Conservation (phyloP, 225 moss, liverwort and hornwort species). For the Pseudisothecium myosuroides region DNA sequence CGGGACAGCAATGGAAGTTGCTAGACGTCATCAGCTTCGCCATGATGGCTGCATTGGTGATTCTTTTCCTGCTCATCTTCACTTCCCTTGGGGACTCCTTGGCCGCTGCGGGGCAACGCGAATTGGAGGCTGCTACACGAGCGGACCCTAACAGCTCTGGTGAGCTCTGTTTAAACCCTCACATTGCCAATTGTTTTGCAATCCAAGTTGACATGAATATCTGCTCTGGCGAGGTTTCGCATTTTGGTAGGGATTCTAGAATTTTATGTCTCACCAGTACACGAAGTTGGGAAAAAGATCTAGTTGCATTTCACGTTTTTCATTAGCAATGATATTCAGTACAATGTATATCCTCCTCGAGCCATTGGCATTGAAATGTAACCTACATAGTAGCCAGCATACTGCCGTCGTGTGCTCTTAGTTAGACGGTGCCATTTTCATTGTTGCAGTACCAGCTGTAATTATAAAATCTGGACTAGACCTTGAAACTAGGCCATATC, state of each 20-base stretch:
- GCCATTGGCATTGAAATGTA: not conserved
- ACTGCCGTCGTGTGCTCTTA: not conserved
- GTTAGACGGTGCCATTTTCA: not conserved
- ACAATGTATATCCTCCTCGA: not conserved
- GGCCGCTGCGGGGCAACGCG: conserved; percentile 27
- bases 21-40: conserved; percentile 19
- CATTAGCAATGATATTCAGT: not conserved
- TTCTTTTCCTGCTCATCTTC: conserved; percentile 41
- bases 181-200: not conserved
- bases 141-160: conserved; percentile 28
- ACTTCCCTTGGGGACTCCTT: conserved; percentile 39
- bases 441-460: not conserved
- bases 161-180: not conserved
- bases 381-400: not conserved
- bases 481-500: not conserved
- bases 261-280: not conserved
- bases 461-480: not conserved
- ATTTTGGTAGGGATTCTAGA: not conserved
- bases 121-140: conserved; percentile 3
- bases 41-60: conserved; percentile 25
- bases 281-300: not conserved
- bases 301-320: not conserved
- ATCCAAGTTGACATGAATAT: not conserved
- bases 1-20: conserved; percentile 33
- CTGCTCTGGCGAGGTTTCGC: not conserved